These are phyloP conservation scores for Colletotrichum brevisporum DNA, from an alignment of 2,329 filamentous ascomycete species.

Conservation along the genomic window DNA sequence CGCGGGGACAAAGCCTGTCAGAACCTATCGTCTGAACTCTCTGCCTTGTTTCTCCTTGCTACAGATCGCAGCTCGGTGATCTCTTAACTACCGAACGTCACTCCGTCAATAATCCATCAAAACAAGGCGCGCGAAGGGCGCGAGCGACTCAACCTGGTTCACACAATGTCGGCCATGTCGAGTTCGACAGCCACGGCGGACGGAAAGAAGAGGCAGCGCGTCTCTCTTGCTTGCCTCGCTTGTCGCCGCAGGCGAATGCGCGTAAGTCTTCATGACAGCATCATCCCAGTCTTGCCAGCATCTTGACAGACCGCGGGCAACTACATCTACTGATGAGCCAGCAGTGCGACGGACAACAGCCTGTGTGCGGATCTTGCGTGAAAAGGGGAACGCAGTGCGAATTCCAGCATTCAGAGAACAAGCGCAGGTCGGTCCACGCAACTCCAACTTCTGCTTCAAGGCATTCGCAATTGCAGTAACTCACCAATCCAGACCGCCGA, in stretches of 20 bases:
- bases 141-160: background rate
- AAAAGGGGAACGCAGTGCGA: constrained; percentile 33
- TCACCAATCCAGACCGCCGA: constrained; percentile 41
- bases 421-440: constrained; percentile 27
- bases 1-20: background rate
- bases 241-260: constrained; percentile 40
- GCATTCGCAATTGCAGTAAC: too few relatives aligned
- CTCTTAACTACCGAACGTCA: background rate
- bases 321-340: background rate
- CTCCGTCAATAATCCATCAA: background rate
- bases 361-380: constrained; percentile 35
- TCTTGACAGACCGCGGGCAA: background rate
- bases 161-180: constrained; percentile 1
- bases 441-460: background rate
- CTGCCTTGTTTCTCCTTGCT: background rate
- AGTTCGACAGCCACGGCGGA: constrained; percentile 4
- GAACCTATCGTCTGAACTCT: constrained; percentile 23
- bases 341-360: constrained; percentile 39
- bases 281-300: background rate
- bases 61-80: constrained; percentile 4
- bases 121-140: background rate
- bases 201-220: constrained; percentile 37
- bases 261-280: background rate
- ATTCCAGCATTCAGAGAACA: constrained; percentile 37
- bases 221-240: constrained; percentile 40